These are phyloP conservation scores for Salpingoeca rosetta DNA, from an alignment of 78 protist genomes.

Conservation along the genomic window DNA sequence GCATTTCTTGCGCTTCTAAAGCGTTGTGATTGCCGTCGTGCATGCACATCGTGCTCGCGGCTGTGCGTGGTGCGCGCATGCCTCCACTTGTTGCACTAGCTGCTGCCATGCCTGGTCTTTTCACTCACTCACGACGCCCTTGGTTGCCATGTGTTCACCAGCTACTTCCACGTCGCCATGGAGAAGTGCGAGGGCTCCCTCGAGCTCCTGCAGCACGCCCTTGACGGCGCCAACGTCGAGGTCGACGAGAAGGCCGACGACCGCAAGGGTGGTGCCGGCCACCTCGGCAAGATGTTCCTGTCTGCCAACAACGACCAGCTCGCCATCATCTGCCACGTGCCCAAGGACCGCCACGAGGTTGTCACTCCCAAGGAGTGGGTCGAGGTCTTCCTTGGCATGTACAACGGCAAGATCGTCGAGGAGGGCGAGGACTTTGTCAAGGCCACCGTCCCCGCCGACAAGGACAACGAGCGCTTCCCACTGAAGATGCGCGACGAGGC, in stretches of 20 bases:
- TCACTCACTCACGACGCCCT: no score
- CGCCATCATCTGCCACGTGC: constrained; percentile 3
- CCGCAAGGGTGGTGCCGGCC: constrained; percentile 24
- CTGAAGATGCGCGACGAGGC: constrained; percentile 10
- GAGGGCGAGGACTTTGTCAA: not conserved
- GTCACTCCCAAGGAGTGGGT: constrained; percentile 5
- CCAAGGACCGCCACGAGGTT: not conserved
- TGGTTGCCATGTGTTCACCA: no score
- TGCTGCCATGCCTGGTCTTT: no score
- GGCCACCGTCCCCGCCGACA: not conserved
- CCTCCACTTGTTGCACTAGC: no score
- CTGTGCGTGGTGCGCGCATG: no score
- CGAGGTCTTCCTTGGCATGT: not conserved
- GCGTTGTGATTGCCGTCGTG: no score
- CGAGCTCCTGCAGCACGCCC: not conserved
- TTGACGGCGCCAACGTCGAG: constrained; percentile 10
- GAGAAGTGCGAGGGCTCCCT: not conserved
- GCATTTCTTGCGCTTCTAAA: no score
- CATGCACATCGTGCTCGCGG: no score
- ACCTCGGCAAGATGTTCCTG: constrained; percentile 3
- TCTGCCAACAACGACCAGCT: constrained; percentile 2
- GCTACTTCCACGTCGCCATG: not conserved
- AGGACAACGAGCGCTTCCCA: not conserved
- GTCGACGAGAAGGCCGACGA: constrained; percentile 11
- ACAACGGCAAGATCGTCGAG: constrained; percentile 6